A percentile compares a stretch with the other conserved stretches of the same genome.
Evolutionary conservation across 148 eudicot species (phyloP).

Genomic region (Euryodendron excelsum): DNA sequence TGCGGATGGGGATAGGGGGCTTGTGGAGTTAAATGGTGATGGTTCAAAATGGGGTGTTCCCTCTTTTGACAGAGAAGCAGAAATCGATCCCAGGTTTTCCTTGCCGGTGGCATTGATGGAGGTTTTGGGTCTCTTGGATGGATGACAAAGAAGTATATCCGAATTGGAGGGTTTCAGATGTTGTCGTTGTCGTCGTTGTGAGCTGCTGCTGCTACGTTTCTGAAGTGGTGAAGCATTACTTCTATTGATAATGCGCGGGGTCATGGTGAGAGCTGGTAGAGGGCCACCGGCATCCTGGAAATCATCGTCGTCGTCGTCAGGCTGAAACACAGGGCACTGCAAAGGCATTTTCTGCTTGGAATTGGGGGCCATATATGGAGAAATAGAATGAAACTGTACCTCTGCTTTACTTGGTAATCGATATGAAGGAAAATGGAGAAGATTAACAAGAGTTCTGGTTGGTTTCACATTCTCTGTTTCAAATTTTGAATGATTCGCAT

Average conservation of each 20-base stretch:
- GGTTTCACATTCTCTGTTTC: too few relatives aligned
- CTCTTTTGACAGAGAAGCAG: neutral
- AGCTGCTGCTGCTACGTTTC: neutral
- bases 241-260: neutral
- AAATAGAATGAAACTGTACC: too few relatives aligned
- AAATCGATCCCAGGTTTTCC: constrained; percentile 12
- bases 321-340: neutral
- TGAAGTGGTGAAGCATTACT: neutral
- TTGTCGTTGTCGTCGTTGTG: neutral
- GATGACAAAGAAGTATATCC: neutral
- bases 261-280: constrained; percentile 10
- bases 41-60: neutral
- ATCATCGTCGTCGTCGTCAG: constrained; percentile 29
- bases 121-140: constrained; percentile 21
- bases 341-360: neutral
- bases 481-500: too few relatives aligned
- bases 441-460: too few relatives aligned
- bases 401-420: too few relatives aligned
- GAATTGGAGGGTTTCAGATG: constrained; percentile 21
- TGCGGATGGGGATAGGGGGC: neutral
- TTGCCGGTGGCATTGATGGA: constrained; percentile 12
- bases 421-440: too few relatives aligned
- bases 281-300: constrained; percentile 23
- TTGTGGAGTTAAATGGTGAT: neutral
- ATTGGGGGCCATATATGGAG: constrained; percentile 4